These are phyloP conservation scores for Alectoria sarmentosa DNA, from an alignment of 495 filamentous ascomycete genomes.

Conservation along the genomic window DNA sequence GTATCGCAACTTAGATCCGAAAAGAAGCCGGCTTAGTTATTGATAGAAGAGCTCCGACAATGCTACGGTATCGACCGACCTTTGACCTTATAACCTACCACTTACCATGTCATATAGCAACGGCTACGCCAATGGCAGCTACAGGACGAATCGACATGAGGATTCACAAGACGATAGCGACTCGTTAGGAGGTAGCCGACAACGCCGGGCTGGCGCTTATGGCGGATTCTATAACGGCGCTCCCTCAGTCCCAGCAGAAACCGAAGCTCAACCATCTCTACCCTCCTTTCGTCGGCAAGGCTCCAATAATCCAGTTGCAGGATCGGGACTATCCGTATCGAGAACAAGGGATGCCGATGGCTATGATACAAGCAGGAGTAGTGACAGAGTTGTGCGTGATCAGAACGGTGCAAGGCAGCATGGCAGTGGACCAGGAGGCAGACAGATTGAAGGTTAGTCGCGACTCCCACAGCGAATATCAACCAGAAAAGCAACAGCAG, in stretches of 20 bases:
- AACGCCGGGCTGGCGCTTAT: conserved; percentile 36
- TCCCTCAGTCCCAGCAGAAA: conserved; percentile 24
- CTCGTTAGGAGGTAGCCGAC: conserved; percentile 17
- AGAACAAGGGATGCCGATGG: conserved; percentile 27
- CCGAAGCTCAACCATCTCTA: conserved; percentile 23
- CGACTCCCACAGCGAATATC: too few species aligned
- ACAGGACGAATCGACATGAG: conserved; percentile 20
- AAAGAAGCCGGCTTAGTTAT: not conserved
- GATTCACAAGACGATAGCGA: conserved; percentile 17
- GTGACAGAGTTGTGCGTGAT: conserved; percentile 22
- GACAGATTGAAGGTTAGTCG: conserved; percentile 34
- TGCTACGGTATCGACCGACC: conserved; percentile 2
- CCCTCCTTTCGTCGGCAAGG: conserved; percentile 19
- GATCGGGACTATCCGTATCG: conserved; percentile 19
- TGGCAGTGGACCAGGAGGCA: conserved; percentile 31
- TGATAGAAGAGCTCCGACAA: not conserved
- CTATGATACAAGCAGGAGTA: conserved; percentile 28
- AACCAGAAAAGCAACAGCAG: not conserved
- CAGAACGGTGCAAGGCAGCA: conserved; percentile 25
- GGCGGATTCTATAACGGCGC: conserved; percentile 31
- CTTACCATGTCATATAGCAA: conserved; percentile 30
- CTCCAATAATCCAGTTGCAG: conserved; percentile 17
- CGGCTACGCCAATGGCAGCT: conserved; percentile 24
- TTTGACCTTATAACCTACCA: not conserved
- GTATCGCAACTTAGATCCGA: not conserved